These are phyloP conservation scores for Clonostachys rhizophaga DNA, from an alignment of 2,329 filamentous ascomycete genomes.

Conservation along the genomic window DNA sequence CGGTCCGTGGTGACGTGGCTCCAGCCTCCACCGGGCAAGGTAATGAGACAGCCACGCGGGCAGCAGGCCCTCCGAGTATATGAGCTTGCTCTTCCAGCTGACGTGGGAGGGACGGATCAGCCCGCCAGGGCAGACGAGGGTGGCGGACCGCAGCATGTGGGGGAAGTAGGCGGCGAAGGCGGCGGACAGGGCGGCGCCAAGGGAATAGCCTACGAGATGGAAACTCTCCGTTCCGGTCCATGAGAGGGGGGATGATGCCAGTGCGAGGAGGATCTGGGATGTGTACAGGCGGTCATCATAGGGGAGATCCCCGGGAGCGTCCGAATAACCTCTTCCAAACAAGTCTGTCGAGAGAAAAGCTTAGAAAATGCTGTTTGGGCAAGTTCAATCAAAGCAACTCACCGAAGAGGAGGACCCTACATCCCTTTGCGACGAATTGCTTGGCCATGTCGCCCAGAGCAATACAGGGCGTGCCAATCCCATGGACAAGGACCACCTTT, in stretches of 20 bases:
- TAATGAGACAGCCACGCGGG: slow-evolving; percentile 53
- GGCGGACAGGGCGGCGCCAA: slow-evolving; percentile 71
- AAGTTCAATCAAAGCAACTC: slow-evolving; percentile 18
- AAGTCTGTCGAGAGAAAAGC: slow-evolving; percentile 44
- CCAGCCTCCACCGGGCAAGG: slow-evolving; percentile 45
- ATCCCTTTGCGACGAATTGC: slow-evolving; percentile 60
- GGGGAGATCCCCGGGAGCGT: slow-evolving; percentile 54
- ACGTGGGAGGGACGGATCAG: slow-evolving; percentile 62
- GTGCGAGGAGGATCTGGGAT: slow-evolving; percentile 58
- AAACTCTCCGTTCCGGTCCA: slow-evolving; percentile 57
- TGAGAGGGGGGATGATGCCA: slow-evolving; percentile 56
- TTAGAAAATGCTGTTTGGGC: background rate
- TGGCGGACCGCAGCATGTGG: slow-evolving; percentile 54
- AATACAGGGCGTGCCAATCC: slow-evolving; percentile 75
- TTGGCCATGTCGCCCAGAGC: slow-evolving; percentile 63
- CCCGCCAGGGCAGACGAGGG: slow-evolving; percentile 65
- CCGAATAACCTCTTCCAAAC: slow-evolving; percentile 74
- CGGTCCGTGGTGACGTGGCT: slow-evolving; percentile 28
- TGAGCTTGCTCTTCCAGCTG: slow-evolving; percentile 52
- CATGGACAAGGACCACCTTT: slow-evolving; percentile 73
- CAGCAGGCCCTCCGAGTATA: slow-evolving; percentile 57
- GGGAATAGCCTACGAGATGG: slow-evolving; percentile 71
- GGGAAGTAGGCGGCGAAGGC: slow-evolving; percentile 68
- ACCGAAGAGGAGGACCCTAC: slow-evolving; percentile 76
- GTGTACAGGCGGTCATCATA: slow-evolving; percentile 63